A percentile compares a stretch with the other conserved stretches of the same genome.
These are phyloP conservation scores for Alternaria triticimaculans DNA, from an alignment of 2,329 filamentous ascomycete species.

Conservation along the genomic window DNA sequence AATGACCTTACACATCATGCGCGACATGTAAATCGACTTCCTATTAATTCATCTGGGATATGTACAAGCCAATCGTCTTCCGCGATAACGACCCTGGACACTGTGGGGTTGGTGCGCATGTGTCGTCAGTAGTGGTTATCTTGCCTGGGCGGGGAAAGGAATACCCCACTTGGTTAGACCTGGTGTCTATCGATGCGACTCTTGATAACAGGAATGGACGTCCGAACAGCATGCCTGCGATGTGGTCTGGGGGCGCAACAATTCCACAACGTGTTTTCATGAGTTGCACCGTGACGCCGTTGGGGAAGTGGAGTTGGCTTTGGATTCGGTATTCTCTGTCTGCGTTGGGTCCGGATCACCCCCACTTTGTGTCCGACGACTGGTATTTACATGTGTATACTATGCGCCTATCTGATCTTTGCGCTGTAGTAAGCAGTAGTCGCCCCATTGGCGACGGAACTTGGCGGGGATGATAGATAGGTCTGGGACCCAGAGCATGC, in stretches of 20 bases:
- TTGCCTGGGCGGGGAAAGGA: conserved; percentile 19
- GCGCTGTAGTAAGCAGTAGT: conserved; percentile 81
- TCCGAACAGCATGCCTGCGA: neutral
- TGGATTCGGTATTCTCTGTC: neutral
- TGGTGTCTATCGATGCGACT: neutral
- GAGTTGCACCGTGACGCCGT: neutral
- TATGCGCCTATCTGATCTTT: neutral
- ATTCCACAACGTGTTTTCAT: neutral
- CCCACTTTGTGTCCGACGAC: neutral
- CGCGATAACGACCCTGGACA: conserved; percentile 20
- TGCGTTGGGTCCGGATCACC: neutral
- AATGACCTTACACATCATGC: conserved; percentile 1
- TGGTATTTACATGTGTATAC: neutral
- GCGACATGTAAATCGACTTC: conserved; percentile 12
- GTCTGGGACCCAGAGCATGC: conserved; percentile 83
- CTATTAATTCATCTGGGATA: neutral
- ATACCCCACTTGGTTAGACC: conserved; percentile 31
- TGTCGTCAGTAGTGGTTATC: conserved; percentile 22
- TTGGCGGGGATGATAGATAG: conserved; percentile 70
- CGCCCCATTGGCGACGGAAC: conserved; percentile 80
- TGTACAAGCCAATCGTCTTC: neutral
- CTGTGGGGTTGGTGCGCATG: conserved; percentile 22
- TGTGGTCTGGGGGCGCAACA: neutral
- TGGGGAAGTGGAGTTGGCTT: neutral
- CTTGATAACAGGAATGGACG: neutral